Percentiles rank a stretch among this genome's conserved stretches.
Evolutionary conservation across 176 grass and related monocot species (phyloP).

Genomic region (Panicum miliaceum): DNA sequence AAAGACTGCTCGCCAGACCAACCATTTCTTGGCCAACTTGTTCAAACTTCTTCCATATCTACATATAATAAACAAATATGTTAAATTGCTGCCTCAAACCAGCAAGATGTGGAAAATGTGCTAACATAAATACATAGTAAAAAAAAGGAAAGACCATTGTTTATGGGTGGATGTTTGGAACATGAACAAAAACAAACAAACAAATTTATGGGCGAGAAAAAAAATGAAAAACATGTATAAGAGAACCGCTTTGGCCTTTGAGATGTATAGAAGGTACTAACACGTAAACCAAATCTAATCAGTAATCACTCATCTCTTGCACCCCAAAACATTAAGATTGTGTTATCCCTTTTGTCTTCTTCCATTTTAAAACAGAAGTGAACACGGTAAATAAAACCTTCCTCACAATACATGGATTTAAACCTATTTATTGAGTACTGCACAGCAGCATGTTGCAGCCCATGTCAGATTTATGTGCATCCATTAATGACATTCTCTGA

Average conservation of each 20-base stretch:
- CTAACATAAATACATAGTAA: background rate
- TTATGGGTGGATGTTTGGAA: background rate
- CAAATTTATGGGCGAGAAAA: background rate
- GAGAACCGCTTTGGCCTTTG: background rate
- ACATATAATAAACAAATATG: slow-evolving; percentile 29
- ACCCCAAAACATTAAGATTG: background rate
- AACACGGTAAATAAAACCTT: slow-evolving; percentile 15
- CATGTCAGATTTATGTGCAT: background rate
- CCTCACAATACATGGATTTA: background rate
- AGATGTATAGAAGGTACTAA: slow-evolving; percentile 7
- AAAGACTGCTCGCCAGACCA: slow-evolving; percentile 63
- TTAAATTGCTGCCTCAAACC: too few relatives aligned
- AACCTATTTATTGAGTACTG: background rate
- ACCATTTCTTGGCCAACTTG: slow-evolving; percentile 71
- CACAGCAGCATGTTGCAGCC: background rate
- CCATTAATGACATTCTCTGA: background rate
- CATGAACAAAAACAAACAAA: slow-evolving; percentile 37
- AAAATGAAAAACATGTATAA: slow-evolving; percentile 25
- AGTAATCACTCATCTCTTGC: background rate
- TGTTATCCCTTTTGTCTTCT: background rate
- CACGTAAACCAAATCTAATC: slow-evolving; percentile 12
- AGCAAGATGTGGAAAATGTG: too few relatives aligned
- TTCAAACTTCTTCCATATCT: slow-evolving; percentile 83
- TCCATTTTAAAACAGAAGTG: slow-evolving; percentile 26
- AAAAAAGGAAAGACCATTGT: background rate